Evolutionary conservation across 2,329 filamentous ascomycete species (phyloP), one percentile per base, ranked within the genome.

Genomic region (Pseudogymnoascus sp.): DNA sequence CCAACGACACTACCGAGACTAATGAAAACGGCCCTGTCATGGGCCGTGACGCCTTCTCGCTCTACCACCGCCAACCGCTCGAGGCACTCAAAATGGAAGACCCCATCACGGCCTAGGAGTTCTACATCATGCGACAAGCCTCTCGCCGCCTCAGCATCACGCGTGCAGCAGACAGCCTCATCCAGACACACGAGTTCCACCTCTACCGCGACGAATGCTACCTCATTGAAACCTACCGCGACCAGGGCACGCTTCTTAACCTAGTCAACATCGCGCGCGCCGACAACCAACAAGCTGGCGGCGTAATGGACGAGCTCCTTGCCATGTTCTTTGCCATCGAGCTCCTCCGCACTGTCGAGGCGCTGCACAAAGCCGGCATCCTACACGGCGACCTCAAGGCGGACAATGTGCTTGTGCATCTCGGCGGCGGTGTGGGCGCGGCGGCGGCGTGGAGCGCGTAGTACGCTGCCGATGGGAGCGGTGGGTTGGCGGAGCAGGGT

Each of bases 261-360:
- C 85, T 97, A 1, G 87, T 99, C 75, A 99, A 99, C 76, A 80
- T 89, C 67, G 89, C 93, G 68, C 87, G 90, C 44, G 82, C 84
- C 17, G 90, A 96, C 67, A 74, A 83, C 1, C 83, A 83, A 4
- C 71, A 75, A 2, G 74, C 76, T 15, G 76, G 77, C 33, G 86
- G 86, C 1, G 87, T 89, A 13, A 91, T 99, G 83, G 95, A 99
- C 69, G 95, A 99, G 76, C 82, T 83, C 59, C 80, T 97, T 1
- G 91, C 90, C 69, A 97, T 97, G 91, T 97, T 97, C 80, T 96
- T 97, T 77, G 83, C 90, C 7, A 82, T 97, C 65, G 95, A 99
- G 76, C 83, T 99, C 6, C 82, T 99, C 69, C 89, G 95, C 60
- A 96, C 91, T 0, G 83, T 96, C 3, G 95, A 97, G 77, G 87